Conservation (phyloP, 2,329 filamentous ascomycete genomes). For the Colletotrichum melonis region DNA sequence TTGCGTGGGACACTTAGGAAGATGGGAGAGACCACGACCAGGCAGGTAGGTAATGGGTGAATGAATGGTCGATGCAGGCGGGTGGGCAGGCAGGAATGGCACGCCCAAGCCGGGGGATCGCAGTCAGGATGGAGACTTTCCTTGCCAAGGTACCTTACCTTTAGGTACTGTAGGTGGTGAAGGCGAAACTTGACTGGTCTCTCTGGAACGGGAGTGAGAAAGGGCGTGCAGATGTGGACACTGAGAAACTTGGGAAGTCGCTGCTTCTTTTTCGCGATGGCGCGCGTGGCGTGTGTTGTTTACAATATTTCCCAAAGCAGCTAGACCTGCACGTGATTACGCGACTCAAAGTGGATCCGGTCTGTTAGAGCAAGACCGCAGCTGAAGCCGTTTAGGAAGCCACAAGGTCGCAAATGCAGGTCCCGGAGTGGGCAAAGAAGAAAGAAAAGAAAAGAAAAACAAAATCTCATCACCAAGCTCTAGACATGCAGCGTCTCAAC, state of each 20-base stretch:
- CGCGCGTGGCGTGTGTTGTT: conserved; percentile 36
- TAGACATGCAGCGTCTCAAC: conserved; percentile 33
- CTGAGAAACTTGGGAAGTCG: not conserved
- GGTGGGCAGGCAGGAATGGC: conserved; percentile 21
- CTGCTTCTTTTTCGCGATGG: conserved; percentile 29
- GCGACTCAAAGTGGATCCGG: conserved; percentile 1
- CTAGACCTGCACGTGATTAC: conserved; percentile 32
- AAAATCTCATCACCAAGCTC: conserved; percentile 21
- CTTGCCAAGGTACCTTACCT: not conserved
- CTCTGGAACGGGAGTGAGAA: conserved; percentile 21
- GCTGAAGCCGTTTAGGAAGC: conserved; percentile 1
- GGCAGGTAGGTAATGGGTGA: conserved; percentile 1
- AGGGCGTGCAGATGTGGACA: conserved; percentile 12
- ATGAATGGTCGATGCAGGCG: conserved; percentile 8
- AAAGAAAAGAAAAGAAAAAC: not conserved
- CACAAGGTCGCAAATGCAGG: conserved; percentile 23
- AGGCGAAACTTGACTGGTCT: conserved; percentile 16
- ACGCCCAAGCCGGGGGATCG: conserved; percentile 23
- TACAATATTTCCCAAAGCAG: conserved; percentile 31
- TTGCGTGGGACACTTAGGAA: not conserved
- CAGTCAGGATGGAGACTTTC: conserved; percentile 21
- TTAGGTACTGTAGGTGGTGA: not conserved
- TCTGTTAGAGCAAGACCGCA: conserved; percentile 16
- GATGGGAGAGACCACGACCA: not conserved
- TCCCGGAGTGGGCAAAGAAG: conserved; percentile 9